phyloP scores from a whole-genome alignment of 1,284 basidiomycete species.

The Abortiporus biennis region DNA sequence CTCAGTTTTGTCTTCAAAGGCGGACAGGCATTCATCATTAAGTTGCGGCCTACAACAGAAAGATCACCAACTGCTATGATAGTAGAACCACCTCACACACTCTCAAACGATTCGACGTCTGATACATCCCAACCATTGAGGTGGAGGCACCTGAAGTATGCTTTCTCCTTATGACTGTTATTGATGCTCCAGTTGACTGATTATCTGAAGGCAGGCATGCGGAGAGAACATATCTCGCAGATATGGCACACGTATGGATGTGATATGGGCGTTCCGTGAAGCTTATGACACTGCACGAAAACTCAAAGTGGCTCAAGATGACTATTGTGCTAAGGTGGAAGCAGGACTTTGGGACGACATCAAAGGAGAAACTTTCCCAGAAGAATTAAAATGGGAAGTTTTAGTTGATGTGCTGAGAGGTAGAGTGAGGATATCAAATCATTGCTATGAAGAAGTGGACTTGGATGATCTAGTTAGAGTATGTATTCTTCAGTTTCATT shows the following conservation, averaged over 20 bases:
- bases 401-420: constrained; percentile 86
- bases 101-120: constrained; percentile 28
- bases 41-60: constrained; percentile 40
- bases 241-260: constrained; percentile 51
- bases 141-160: constrained; percentile 43
- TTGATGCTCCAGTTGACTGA: not conserved
- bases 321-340: constrained; percentile 57
- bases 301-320: constrained; percentile 73
- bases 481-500: not conserved
- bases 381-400: constrained; percentile 79
- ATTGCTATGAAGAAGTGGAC: constrained; percentile 47
- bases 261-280: constrained; percentile 52
- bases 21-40: constrained; percentile 38
- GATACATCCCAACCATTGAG: constrained; percentile 26
- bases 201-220: constrained; percentile 17
- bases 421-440: constrained; percentile 63
- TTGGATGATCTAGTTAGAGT: constrained; percentile 57
- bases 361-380: constrained; percentile 65
- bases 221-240: constrained; percentile 2
- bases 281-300: constrained; percentile 68
- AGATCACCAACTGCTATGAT: constrained; percentile 39
- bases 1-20: no score
- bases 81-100: constrained; percentile 44
- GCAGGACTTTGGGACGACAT: constrained; percentile 54
- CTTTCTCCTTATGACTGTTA: not conserved